Evolutionary conservation across 176 grass and related monocot species (phyloP), one percentile per base, ranked within the genome.

Genomic region (Miscanthus lutarioriparius): DNA sequence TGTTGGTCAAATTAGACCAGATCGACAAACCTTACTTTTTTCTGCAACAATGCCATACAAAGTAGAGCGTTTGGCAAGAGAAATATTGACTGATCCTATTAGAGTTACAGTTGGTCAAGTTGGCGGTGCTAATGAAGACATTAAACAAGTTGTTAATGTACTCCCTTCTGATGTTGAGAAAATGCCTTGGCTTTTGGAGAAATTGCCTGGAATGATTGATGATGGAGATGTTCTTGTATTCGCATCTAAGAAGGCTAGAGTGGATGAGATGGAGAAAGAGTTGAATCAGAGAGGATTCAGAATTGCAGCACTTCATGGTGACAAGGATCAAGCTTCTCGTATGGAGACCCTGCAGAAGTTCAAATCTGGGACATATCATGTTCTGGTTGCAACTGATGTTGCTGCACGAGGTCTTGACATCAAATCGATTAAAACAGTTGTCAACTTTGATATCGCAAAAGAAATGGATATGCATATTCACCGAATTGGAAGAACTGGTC

Each of bases 391-490:
- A 66, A 98, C 96, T 93, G 96, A 98, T 83, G 96, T 98, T 87
- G 96, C 96, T 69, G 96, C 96, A 33, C 91, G 96, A 71, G 96
- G 96, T 59, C 89, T 98, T 64, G 96, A 98, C 88, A 98, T 98
- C 85, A 98, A 98, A 64, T 98, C 96, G 32, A 98, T 98, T 45
- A 98, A 98, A 83, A 93, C 96, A 72, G 96, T 98, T 77, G 96
- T 98, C 78, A 98, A 98, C 77, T 98, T 90, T 45, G 96, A 98
- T 84, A 93, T 94, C 78, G 96, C 93, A 11, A 95, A 92, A 86
- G 96, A 98, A 77, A 93, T 98, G 96, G 96, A 98, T 84, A 95
- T 94, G 92, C 96, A 98, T 90, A 92, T 98, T 76, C 96, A 98
- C 79, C 93, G 96, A 49, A 93, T 98, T 40, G 96, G 96, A 80